Conservation (phyloP, 2,329 filamentous ascomycete genomes). For the Cryphonectria nitschkei region DNA sequence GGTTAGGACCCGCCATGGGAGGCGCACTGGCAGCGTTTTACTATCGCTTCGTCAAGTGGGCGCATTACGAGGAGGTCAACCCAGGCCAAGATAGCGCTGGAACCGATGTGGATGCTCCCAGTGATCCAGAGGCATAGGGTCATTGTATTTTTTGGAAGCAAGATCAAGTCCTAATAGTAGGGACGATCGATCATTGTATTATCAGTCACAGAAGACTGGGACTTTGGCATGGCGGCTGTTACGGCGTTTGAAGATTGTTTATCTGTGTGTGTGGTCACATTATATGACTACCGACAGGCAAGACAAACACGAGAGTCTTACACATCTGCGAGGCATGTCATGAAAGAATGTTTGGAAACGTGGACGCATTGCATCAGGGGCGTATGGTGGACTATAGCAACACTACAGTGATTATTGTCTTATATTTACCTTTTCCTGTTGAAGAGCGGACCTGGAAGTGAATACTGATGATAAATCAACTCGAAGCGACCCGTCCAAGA, state of each 20-base stretch:
- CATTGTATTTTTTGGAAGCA: neutral
- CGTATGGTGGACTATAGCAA: neutral
- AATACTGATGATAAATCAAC: no score
- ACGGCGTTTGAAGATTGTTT: neutral
- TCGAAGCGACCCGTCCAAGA: neutral
- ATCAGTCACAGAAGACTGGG: neutral
- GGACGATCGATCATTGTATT: neutral
- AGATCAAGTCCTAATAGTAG: neutral
- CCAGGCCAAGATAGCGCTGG: constrained; percentile 41
- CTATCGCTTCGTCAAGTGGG: constrained; percentile 47
- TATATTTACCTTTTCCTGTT: neutral
- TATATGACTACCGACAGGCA: neutral
- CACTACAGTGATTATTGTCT: no score
- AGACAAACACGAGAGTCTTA: neutral
- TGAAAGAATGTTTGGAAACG: neutral
- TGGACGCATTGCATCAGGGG: neutral
- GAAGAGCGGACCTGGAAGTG: neutral
- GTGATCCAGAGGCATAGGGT: neutral
- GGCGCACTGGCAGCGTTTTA: constrained; percentile 45
- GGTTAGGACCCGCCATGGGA: constrained; percentile 49
- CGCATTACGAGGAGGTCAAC: constrained; percentile 48
- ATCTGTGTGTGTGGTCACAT: neutral
- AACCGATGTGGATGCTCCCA: constrained; percentile 1
- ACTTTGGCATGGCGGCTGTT: neutral
- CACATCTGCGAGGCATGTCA: neutral